A percentile compares a stretch with the other conserved stretches of the same genome.
phyloP scores from a whole-genome alignment of 495 filamentous ascomycete species.

The Neurospora intermedia region DNA sequence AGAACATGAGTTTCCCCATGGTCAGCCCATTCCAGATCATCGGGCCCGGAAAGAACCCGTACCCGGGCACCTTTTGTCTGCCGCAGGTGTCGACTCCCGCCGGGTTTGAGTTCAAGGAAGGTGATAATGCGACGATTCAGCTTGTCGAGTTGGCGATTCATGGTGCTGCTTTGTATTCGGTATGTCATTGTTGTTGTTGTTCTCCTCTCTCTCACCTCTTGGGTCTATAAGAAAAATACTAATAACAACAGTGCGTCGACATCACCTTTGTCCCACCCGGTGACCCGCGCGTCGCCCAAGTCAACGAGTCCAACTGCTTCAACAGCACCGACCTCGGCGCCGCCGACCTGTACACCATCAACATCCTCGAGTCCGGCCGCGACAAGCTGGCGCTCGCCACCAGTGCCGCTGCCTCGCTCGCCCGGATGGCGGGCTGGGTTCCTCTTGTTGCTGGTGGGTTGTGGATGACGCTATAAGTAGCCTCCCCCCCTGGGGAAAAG shows the following conservation, averaged over 20 bases:
- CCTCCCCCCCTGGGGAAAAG: neutral
- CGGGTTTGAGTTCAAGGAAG: constrained; percentile 58
- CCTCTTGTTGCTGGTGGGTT: constrained; percentile 25
- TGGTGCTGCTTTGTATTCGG: constrained; percentile 83
- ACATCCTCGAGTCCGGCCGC: constrained; percentile 26
- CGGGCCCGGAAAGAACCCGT: constrained; percentile 71
- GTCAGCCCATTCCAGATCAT: constrained; percentile 73
- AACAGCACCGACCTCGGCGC: constrained; percentile 68
- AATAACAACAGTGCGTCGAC: constrained; percentile 67
- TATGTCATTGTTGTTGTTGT: constrained; percentile 43
- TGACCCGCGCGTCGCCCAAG: constrained; percentile 51
- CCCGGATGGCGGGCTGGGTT: constrained; percentile 21
- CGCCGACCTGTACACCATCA: constrained; percentile 60
- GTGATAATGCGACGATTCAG: constrained; percentile 92
- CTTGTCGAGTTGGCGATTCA: constrained; percentile 82
- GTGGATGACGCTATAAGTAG: constrained; percentile 24
- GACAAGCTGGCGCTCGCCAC: constrained; percentile 5
- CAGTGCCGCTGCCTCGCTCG: constrained; percentile 14
- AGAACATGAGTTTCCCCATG: constrained; percentile 86
- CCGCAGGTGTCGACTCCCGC: constrained; percentile 81
- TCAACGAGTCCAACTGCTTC: constrained; percentile 73
- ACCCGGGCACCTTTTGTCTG: constrained; percentile 79
- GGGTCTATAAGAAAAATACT: neutral
- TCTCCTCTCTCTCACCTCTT: neutral
- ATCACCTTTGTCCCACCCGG: constrained; percentile 63